These are phyloP conservation scores for Diplocarpon rosae DNA, from an alignment of 2,329 filamentous ascomycete species.

Conservation along the genomic window DNA sequence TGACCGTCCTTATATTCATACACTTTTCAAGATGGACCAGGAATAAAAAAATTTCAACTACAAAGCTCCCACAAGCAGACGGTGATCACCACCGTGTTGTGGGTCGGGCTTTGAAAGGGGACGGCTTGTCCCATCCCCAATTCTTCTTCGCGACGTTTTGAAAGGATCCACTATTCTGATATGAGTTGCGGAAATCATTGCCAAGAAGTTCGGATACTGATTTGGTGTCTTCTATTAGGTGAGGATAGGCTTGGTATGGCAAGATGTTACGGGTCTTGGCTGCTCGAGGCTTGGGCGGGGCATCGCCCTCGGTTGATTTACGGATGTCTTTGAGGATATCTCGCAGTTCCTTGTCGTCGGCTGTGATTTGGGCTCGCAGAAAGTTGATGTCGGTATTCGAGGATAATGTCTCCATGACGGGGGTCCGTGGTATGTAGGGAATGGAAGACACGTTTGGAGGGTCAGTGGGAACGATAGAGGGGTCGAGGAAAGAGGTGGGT, in stretches of 20 bases:
- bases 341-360: slow-evolving; percentile 60
- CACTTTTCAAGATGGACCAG: too few species aligned
- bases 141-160: slow-evolving; percentile 9
- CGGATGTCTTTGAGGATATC: slow-evolving; percentile 52
- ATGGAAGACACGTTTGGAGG: slow-evolving; percentile 51
- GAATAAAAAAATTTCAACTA: too few species aligned
- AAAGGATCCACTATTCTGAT: slow-evolving; percentile 11
- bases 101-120: slow-evolving; percentile 7
- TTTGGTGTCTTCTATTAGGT: slow-evolving; percentile 20
- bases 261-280: slow-evolving; percentile 12
- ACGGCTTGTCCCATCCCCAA: slow-evolving; percentile 19
- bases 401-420: slow-evolving; percentile 68
- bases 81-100: slow-evolving; percentile 11
- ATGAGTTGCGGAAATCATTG: slow-evolving; percentile 11
- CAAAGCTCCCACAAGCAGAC: background rate
- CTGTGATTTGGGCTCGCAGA: slow-evolving; percentile 74
- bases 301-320: slow-evolving; percentile 10
- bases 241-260: slow-evolving; percentile 19
- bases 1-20: slow-evolving; percentile 4
- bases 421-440: slow-evolving; percentile 56
- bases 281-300: slow-evolving; percentile 11
- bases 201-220: slow-evolving; percentile 15
- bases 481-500: slow-evolving; percentile 55
- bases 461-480: slow-evolving; percentile 43
- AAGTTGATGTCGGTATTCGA: slow-evolving; percentile 42